Evolutionary conservation across 371 early-diverging fungal genomes (phyloP).

Genomic region (Apophysomyces variabilis): DNA sequence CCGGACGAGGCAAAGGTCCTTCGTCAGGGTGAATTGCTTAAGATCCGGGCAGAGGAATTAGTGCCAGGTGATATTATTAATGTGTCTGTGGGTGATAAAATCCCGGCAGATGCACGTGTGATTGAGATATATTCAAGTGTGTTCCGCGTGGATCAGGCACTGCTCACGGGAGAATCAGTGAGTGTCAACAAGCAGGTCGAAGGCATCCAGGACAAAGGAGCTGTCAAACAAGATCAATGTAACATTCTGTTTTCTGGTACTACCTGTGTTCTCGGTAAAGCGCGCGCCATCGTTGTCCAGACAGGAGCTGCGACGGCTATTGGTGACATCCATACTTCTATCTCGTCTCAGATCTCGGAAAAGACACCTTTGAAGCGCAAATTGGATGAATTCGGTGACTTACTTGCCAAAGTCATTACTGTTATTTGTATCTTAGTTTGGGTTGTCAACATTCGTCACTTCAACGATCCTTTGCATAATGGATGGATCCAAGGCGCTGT

Average conservation of each 20-base stretch:
- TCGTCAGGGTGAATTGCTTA: constrained; percentile 67
- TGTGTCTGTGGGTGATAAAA: constrained; percentile 90
- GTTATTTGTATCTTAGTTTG: constrained; percentile 96
- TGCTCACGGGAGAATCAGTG: constrained; percentile 97
- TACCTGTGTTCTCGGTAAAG: constrained; percentile 93
- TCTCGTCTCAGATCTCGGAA: constrained; percentile 83
- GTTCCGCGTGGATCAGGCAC: constrained; percentile 93
- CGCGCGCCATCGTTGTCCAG: constrained; percentile 83
- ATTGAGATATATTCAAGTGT: constrained; percentile 76
- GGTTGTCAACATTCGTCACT: constrained; percentile 96
- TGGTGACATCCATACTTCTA: constrained; percentile 91
- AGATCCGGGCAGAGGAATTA: constrained; percentile 78
- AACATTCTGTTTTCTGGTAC: constrained; percentile 97
- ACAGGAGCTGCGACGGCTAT: constrained; percentile 92
- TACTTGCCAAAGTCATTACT: constrained; percentile 92
- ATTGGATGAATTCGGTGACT: constrained; percentile 97
- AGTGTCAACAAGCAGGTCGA: constrained; percentile 83
- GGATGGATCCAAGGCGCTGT: constrained; percentile 92
- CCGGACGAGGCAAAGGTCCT: constrained; percentile 94
- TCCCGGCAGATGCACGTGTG: constrained; percentile 95
- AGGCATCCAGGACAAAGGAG: constrained; percentile 65
- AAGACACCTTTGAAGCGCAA: constrained; percentile 95
- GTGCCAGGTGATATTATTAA: constrained; percentile 98
- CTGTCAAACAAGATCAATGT: constrained; percentile 94
- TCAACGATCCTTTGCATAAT: constrained; percentile 86